Evolutionary conservation across 1,284 basidiomycete genomes (phyloP).

Genomic region (Tylopilus sp.): DNA sequence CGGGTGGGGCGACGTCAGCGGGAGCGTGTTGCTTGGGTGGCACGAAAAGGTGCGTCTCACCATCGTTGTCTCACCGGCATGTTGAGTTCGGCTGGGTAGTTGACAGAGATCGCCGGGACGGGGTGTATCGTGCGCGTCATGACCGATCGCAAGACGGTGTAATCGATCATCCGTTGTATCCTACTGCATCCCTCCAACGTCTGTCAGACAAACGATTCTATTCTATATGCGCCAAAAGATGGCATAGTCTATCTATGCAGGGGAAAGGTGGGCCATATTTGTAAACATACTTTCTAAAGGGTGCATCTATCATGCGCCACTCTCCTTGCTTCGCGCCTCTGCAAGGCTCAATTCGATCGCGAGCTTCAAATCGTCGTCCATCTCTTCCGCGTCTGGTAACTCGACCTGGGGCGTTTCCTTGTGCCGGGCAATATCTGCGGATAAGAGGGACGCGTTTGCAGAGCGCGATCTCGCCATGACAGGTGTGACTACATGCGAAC

Average conservation of each 20-base stretch:
- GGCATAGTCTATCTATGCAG: slow-evolving; percentile 1
- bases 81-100: slow-evolving; percentile 45
- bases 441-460: slow-evolving; percentile 14
- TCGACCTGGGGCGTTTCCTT: neutral
- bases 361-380: slow-evolving; percentile 53
- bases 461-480: slow-evolving; percentile 2
- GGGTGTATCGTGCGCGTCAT: slow-evolving; percentile 97
- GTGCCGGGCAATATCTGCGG: slow-evolving; percentile 14
- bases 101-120: slow-evolving; percentile 93
- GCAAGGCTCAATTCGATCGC: slow-evolving; percentile 58
- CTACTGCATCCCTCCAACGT: neutral
- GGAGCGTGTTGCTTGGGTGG: slow-evolving; percentile 74
- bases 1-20: slow-evolving; percentile 80
- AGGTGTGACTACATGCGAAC: slow-evolving; percentile 8
- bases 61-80: neutral
- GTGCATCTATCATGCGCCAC: slow-evolving; percentile 17
- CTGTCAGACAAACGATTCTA: neutral
- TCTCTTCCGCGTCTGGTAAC: slow-evolving; percentile 29
- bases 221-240: neutral
- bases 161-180: slow-evolving; percentile 24
- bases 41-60: slow-evolving; percentile 28
- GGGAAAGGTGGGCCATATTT: neutral
- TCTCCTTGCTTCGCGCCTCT: slow-evolving; percentile 48
- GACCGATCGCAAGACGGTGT: slow-evolving; percentile 89
- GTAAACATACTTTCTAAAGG: slow-evolving; percentile 1